These are phyloP conservation scores for Entoloma clypeatum DNA, from an alignment of 1,284 basidiomycete species.

Conservation along the genomic window DNA sequence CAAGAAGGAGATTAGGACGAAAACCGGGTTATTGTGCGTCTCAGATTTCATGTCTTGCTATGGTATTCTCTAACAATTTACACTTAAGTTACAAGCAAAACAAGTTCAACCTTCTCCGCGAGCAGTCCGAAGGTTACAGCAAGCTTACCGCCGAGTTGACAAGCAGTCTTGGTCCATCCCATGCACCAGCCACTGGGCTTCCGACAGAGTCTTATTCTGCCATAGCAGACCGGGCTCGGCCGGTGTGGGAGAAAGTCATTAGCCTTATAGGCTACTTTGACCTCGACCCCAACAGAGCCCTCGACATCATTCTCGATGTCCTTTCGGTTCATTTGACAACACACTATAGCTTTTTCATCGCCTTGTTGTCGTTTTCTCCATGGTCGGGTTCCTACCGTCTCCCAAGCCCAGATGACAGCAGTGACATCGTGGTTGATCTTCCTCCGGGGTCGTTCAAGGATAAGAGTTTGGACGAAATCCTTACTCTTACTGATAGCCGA, in stretches of 20 bases:
- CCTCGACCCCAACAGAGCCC: conserved; percentile 89
- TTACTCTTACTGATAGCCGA: conserved; percentile 51
- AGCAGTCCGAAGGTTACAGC: conserved; percentile 96
- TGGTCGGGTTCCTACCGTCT: conserved; percentile 57
- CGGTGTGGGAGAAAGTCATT: conserved; percentile 84
- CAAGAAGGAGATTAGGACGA: conserved; percentile 72
- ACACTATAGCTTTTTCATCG: conserved; percentile 91
- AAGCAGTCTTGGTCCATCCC: conserved; percentile 71
- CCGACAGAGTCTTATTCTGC: conserved; percentile 55
- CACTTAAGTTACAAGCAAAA: conserved; percentile 90
- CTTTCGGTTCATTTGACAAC: conserved; percentile 78
- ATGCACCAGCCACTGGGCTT: conserved; percentile 55
- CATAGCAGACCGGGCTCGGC: conserved; percentile 62
- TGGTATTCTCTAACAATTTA: conserved; percentile 6
- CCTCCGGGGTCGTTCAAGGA: conserved; percentile 45
- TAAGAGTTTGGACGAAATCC: conserved; percentile 63
- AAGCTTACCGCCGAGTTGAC: conserved; percentile 87
- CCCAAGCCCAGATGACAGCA: conserved; percentile 26
- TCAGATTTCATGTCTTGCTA: conserved; percentile 4
- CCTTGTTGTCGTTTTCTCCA: conserved; percentile 79
- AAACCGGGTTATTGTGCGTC: conserved; percentile 77
- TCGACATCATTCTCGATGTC: conserved; percentile 93
- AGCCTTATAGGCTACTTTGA: conserved; percentile 94
- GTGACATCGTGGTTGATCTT: conserved; percentile 35
- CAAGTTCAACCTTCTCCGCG: conserved; percentile 96